Evolutionary conservation across 192 early-diverging fungal species (phyloP).

Genomic region (Obelidium mucronatum): DNA sequence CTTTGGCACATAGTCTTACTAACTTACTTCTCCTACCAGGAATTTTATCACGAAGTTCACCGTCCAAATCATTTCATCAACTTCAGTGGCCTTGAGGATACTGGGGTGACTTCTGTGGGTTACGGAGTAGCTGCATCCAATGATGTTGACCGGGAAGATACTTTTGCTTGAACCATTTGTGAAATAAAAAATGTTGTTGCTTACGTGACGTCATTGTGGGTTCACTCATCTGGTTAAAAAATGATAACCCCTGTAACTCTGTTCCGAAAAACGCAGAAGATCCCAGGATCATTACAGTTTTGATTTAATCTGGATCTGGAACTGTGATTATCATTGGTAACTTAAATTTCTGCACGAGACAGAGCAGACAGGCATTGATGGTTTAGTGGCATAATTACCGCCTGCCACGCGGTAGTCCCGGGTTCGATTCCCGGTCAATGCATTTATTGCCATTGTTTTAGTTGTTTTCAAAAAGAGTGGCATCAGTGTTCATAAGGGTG

Average conservation of each 20-base stretch:
- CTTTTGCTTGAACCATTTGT: slow-evolving; percentile 40
- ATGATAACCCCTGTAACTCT: too few relatives aligned
- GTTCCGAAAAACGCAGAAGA: too few relatives aligned
- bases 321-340: too few relatives aligned
- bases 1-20: slow-evolving; percentile 4
- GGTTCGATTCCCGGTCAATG: slow-evolving; percentile 56
- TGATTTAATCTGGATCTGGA: too few relatives aligned
- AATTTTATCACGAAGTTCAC: slow-evolving; percentile 97
- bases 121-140: slow-evolving; percentile 50
- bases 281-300: too few relatives aligned
- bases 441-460: too few relatives aligned
- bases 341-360: too few relatives aligned
- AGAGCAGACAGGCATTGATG: too few relatives aligned
- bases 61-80: slow-evolving; percentile 96
- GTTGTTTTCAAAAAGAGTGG: too few relatives aligned
- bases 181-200: background rate
- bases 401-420: slow-evolving; percentile 62
- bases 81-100: slow-evolving; percentile 64
- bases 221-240: too few relatives aligned
- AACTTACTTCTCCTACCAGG: slow-evolving; percentile 38
- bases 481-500: too few relatives aligned
- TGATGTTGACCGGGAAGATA: slow-evolving; percentile 56
- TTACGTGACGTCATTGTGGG: too few relatives aligned
- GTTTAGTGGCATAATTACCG: slow-evolving; percentile 58
- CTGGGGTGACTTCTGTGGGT: slow-evolving; percentile 46